Base-by-base conservation (phyloP, 2,329 filamentous ascomycete genomes). In the Setomelanomma holmii region DNA sequence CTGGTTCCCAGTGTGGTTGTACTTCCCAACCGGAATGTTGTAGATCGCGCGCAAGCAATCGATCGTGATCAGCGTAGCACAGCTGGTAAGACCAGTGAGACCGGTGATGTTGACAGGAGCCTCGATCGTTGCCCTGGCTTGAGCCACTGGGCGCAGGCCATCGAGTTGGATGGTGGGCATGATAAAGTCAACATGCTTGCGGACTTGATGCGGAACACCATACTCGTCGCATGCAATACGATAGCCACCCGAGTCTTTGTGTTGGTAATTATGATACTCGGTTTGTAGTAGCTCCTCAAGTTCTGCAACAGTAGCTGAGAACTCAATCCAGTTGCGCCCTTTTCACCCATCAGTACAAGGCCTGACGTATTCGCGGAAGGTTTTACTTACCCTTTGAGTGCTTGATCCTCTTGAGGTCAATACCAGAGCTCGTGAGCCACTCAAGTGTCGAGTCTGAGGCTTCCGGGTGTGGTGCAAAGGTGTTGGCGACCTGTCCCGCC, bases 11-110 rank as follows among this genome's bases (percentile, higher is more conserved):
- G 35, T 55, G 45, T 56, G 54, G 16, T 58, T 57, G 45, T 55
- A 56, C 52, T 53, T 63, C 34, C 51, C 60, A 11, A 56, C 22
- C 5, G 59, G 53, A n/a, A 66, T 40, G 17, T 61, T 53, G 45
- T 64, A 66, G 11, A 63, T 57, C 10, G 60, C 54, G 11, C 58
- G 55, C n/a, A 64, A 30, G 39, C 56, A 64, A n/a, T 56, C 51
- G 5, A 54, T 55, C 1, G 56, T 61, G 19, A 61, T 57, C 19
- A 54, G 8, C 50, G 38, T 20, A 61, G 40, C 23, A 38, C 55
- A 63, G 12, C 55, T 30, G 2, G 44, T 43, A 21, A 51, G 46
- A 17, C 49, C 49, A 3, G n/a, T 47, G 2, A 56, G 44, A 40
- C 44, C 53, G 14, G 48, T 51, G 24, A 51, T 45, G 11, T 54